Evolutionary conservation across 495 filamentous ascomycete genomes (phyloP), one percentile per base, ranked within the genome.

Genomic region (Monascus purpureus): DNA sequence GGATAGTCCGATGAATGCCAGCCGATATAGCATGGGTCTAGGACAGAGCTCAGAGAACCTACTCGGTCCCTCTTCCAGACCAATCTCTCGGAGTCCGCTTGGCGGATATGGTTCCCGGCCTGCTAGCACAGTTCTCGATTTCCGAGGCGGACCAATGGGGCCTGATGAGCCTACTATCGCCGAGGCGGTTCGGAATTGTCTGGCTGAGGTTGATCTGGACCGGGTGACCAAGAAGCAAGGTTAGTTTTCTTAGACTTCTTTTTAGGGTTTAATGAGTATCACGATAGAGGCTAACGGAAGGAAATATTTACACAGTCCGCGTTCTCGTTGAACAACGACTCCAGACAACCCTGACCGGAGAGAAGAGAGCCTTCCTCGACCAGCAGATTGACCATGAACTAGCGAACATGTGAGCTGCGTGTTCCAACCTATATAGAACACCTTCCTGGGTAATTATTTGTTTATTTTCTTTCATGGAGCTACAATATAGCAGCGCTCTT

Each of bases 191-290:
- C 80, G 82, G 42, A 54, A 61, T 30, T 85, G 84, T 47, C 61
- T 97, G 38, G 59, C 69, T n/a, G 88, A 93, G 47, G 86, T 94
- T 2, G 86, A 97, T 57, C 59, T 97, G 13, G 90, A 97, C 52
- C 87, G 67, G 11, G 84, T 97, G 19, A 97, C 90, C 12, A 97
- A 97, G 74, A 97, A 96, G 61, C 90, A 96, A 67, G 66, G 76
- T 65, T 59, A 59, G 61, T 52, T 27, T 17, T 27, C 14, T 8
- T 26, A 13, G 19, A 14, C 25, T 1, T 24, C 24, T 11, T 17
- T 7, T 7, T 23, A 13, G 3, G 11, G 35, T 9, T 23, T 6
- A 11, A 3, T 25, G 8, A 12, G 9, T 12, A 1, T 7, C 17
- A 14, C 28, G 17, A 34, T 27, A 40, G 28, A 50, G 31, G 36